phyloP scores from a whole-genome alignment of 179 eudicot genomes.

The Silene coronaria region DNA sequence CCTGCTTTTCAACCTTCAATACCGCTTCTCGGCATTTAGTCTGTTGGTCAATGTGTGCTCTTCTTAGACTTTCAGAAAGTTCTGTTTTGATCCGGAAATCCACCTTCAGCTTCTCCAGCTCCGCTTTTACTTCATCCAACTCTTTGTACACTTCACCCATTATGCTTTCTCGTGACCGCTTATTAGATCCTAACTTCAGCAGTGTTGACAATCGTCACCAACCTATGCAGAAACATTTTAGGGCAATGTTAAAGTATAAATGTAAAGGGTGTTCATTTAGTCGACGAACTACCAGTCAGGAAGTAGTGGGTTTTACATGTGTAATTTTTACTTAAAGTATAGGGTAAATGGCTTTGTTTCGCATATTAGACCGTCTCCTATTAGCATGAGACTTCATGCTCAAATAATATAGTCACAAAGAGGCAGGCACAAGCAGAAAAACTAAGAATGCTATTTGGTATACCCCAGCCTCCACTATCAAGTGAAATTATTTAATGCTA shows the following conservation, averaged over 20 bases:
- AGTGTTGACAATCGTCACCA: not conserved
- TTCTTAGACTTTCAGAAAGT: constrained; percentile 55
- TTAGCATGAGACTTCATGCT: not conserved
- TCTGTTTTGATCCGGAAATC: constrained; percentile 42
- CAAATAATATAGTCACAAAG: not conserved
- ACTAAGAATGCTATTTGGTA: not conserved
- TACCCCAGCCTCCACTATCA: not conserved
- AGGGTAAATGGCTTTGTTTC: not conserved
- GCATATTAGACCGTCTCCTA: not conserved
- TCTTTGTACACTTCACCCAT: constrained; percentile 62
- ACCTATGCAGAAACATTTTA: not conserved
- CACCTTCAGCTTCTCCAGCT: constrained; percentile 55
- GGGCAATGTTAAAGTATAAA: not conserved
- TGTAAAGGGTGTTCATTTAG: not conserved
- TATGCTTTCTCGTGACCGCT: not conserved
- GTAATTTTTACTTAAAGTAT: not conserved
- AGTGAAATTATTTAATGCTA: too few relatives aligned
- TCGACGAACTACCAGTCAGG: not conserved
- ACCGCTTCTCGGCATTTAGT: constrained; percentile 52
- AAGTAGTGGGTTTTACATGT: not conserved
- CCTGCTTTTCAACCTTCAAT: constrained; percentile 48
- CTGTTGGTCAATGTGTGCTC: constrained; percentile 50
- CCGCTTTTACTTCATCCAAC: constrained; percentile 68
- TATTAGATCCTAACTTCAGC: not conserved
- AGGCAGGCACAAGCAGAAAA: not conserved